Base-by-base conservation (phyloP, 352 stramenopile species). In the Phytophthora pisi region DNA sequence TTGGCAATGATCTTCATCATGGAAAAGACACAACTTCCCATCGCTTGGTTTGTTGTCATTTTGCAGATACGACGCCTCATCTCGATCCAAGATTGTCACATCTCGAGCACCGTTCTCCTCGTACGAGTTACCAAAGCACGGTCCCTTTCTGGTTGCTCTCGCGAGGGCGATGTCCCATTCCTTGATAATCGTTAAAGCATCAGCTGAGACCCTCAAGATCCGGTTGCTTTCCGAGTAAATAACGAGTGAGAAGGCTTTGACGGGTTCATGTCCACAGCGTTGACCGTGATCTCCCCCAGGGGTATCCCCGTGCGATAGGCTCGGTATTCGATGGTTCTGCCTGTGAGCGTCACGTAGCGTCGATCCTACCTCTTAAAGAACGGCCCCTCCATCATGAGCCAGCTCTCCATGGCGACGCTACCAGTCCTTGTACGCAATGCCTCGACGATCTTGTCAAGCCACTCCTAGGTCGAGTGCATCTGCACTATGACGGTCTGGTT, bases 321-420 rank as follows among this genome's bases (percentile, higher is more conserved):
- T 57, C 83, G 72, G 66, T 96, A 96, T 70, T 90, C 81, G 53
- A 96, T 79, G 15, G 78, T 52, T 36, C 65, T 71, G 4, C 80
- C 88, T 0, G 46, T 71, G 5, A 96, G 70, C 51, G 81, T 90
- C 77, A 94, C 91, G 68, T 90, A 94, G 30, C 88, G 82, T 36
- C 79, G 74, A 56, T 96, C 94, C 88, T 86, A 96, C 18, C 78
- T 93, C 82, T 95, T 93, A 65, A 95, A 93, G 59, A 91, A 92
- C 64, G 92, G 85, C 8, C 88, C 88, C 68, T 96, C 86, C 50
- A 94, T 96, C 24, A 77, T 69, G 4, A 96, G 66, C 86, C 86
- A 96, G 18, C 88, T 86, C 61, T 90, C 68, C 81, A 91, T 91
- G 5, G 64, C 63, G 9, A 87, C 67, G 9, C 11, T n/a, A 5